Conservation (phyloP, 2,329 filamentous ascomycete species). For the Sporothrix luriei region DNA sequence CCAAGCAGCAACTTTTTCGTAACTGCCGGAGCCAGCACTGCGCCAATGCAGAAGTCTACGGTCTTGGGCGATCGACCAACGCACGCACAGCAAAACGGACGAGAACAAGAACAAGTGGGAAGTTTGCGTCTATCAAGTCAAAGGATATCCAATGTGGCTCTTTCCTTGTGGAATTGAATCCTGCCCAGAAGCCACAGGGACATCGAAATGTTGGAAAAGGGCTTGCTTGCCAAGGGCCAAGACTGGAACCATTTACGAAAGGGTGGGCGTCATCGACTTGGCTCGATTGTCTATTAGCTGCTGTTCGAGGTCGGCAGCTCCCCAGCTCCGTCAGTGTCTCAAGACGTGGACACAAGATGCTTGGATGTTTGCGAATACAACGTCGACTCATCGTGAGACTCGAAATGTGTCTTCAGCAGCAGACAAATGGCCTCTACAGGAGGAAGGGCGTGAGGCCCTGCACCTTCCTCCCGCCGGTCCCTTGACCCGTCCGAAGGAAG, state of each 20-base stretch:
- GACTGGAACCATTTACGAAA: background rate
- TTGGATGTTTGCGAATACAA: background rate
- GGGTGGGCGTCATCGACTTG: background rate
- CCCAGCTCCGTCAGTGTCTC: background rate
- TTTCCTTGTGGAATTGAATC: background rate
- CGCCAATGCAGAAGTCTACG: background rate
- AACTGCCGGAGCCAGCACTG: background rate
- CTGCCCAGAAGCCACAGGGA: background rate
- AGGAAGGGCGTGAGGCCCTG: background rate
- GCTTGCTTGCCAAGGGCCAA: background rate
- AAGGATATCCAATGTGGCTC: background rate
- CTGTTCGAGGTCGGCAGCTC: background rate
- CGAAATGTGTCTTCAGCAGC: background rate
- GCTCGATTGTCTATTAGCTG: background rate
- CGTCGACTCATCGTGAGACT: background rate
- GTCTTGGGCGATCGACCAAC: background rate
- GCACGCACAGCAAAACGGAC: constrained; percentile 2
- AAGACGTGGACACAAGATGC: background rate
- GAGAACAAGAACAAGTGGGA: constrained; percentile 12
- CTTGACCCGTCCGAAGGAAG: background rate
- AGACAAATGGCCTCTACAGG: background rate
- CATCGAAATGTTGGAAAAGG: background rate
- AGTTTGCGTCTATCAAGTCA: background rate
- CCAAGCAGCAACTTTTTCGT: background rate
- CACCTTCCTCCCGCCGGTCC: constrained; percentile 5